A percentile compares a stretch with the other conserved stretches of the same genome.
Evolutionary conservation across 169 alveolate genomes (phyloP).

Genomic region (Condylostoma magnum): DNA sequence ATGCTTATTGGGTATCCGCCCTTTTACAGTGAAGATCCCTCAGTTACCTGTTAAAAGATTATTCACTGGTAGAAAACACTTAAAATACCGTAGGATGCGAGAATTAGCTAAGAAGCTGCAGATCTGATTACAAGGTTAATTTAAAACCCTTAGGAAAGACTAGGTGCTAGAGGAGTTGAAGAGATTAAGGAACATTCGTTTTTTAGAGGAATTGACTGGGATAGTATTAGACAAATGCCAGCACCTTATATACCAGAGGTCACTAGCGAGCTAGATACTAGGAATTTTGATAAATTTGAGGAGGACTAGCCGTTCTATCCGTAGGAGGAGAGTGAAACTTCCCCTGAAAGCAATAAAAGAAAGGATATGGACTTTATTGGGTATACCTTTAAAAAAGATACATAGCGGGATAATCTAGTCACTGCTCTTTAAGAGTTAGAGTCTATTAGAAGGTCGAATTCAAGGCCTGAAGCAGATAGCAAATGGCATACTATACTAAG

Average conservation of each 20-base stretch:
- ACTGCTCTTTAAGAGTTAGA: slow-evolving; percentile 5
- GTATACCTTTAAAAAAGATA: slow-evolving; percentile 5
- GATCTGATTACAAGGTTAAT: slow-evolving; percentile 74
- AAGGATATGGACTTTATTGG: slow-evolving; percentile 6
- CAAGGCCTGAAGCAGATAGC: not conserved
- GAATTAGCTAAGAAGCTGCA: slow-evolving; percentile 70
- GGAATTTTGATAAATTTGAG: slow-evolving; percentile 51
- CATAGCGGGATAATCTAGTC: not conserved
- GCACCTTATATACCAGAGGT: slow-evolving; percentile 63
- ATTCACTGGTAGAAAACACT: slow-evolving; percentile 79
- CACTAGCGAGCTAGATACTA: slow-evolving; percentile 10
- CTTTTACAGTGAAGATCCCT: slow-evolving; percentile 68
- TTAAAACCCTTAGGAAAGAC: slow-evolving; percentile 60
- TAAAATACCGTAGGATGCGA: slow-evolving; percentile 74
- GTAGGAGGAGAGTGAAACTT: not conserved
- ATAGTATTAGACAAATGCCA: slow-evolving; percentile 40
- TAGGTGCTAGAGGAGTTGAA: slow-evolving; percentile 54
- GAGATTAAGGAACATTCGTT: slow-evolving; percentile 82
- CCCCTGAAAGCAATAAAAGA: not conserved
- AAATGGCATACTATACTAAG: not conserved
- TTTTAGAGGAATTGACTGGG: slow-evolving; percentile 61
- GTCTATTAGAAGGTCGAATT: not conserved
- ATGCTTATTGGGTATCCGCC: slow-evolving; percentile 88
- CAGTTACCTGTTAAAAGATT: slow-evolving; percentile 76
- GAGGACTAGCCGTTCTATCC: slow-evolving; percentile 36